Base-by-base conservation (phyloP, 495 filamentous ascomycete genomes). In the Corynascus novoguineensis region DNA sequence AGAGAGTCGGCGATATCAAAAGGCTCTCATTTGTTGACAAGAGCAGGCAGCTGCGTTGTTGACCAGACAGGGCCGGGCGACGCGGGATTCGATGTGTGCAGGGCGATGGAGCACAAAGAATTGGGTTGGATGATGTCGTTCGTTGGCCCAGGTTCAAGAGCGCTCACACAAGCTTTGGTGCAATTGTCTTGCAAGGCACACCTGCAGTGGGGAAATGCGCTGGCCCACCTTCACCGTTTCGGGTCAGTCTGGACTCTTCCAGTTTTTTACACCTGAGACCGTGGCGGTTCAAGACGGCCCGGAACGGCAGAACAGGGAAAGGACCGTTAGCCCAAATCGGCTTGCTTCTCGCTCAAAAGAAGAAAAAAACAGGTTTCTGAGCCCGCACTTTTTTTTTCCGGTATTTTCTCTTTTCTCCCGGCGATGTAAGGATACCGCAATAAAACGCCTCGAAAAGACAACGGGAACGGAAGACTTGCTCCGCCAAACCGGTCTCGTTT, bases 191-290 rank as follows among this genome's bases (percentile, higher is more conserved):
- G 45, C 24, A 46, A 60, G 46, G 19, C 38, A 45, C 45, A 38
- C 34, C 34, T 9, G 15, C 29, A 40, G 42, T 35, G 46, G 45
- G 46, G 50, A 48, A 42, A 21, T 60, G 58, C 40, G 59, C 49
- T 57, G 59, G 59, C 59, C 57, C 57, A 25, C 45, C 17, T 57
- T 22, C 32, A 19, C 59, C 59, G 59, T 57, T 61, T 60, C 57
- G 45, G 58, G 58, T n/a, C n/a, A n/a, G n/a, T 24, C 48, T 60
- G 50, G 58, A 12, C 52, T 41, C 27, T 35, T 53, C 49, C n/a
- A n/a, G 50, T 35, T 54, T 54, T 50, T 5, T 21, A 34, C 8
- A 10, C 35, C 31, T 34, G 6, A 48, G 38, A n/a, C n/a, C n/a
- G n/a, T n/a, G 40, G 48, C 47, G 52, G 37, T 44, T 46, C 14